These are phyloP conservation scores for Panaeolus cyanescens DNA, from an alignment of 768 basidiomycete species.

Conservation along the genomic window DNA sequence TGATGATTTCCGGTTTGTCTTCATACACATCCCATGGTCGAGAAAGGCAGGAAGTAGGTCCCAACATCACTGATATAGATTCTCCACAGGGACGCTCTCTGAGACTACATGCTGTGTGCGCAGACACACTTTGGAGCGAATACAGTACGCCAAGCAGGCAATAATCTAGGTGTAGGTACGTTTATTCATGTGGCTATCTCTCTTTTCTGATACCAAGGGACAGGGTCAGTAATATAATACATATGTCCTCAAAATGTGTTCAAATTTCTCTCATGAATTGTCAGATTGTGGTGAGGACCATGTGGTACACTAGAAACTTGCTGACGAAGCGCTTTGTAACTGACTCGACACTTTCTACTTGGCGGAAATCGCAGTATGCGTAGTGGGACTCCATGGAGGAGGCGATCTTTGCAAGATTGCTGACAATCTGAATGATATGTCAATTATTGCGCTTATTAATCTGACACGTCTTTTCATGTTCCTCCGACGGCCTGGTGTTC, in stretches of 20 bases:
- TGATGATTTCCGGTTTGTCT: not conserved
- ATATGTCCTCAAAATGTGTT: not conserved
- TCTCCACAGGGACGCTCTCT: not conserved
- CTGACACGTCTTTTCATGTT: no score
- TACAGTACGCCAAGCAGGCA: no score
- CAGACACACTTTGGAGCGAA: no score
- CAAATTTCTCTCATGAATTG: not conserved
- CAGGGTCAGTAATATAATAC: no score
- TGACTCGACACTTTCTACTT: not conserved
- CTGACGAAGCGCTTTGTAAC: not conserved
- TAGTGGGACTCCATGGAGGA: not conserved
- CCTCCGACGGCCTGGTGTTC: no score
- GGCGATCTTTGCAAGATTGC: not conserved
- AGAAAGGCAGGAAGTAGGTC: not conserved
- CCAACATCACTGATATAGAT: not conserved
- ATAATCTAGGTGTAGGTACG: no score
- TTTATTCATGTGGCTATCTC: no score
- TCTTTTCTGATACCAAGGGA: no score
- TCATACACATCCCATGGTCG: no score
- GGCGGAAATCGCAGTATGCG: not conserved
- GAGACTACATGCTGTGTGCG: not conserved
- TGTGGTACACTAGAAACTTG: not conserved
- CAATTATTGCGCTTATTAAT: no score
- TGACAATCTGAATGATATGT: not conserved
- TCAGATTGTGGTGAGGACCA: not conserved